Evolutionary conservation across 768 basidiomycete species (phyloP).

Genomic region (Plicaturopsis crispa): DNA sequence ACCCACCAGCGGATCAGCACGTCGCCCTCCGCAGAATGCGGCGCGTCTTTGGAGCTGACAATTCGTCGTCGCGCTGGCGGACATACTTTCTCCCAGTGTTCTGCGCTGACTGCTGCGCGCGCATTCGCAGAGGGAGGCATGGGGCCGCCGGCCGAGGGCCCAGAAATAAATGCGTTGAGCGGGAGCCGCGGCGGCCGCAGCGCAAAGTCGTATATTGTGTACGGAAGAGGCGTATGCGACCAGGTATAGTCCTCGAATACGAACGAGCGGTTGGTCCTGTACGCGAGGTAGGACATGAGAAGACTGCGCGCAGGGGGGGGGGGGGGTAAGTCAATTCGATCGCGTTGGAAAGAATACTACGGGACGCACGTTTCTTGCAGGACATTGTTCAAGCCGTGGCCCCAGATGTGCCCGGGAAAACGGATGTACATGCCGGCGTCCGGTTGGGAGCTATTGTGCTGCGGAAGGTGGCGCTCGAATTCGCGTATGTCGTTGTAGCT

Average conservation of each 20-base stretch:
- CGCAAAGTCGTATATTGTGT: slow-evolving; percentile 46
- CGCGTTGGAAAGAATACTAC: neutral
- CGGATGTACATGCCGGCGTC: slow-evolving; percentile 28
- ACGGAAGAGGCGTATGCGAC: slow-evolving; percentile 46
- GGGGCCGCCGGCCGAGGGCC: slow-evolving; percentile 46
- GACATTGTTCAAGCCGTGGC: slow-evolving; percentile 54
- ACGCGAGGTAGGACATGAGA: slow-evolving; percentile 45
- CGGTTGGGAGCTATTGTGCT: slow-evolving; percentile 23
- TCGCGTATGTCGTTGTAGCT: slow-evolving; percentile 26
- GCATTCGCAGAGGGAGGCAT: slow-evolving; percentile 9
- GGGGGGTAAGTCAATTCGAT: neutral
- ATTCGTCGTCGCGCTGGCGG: slow-evolving; percentile 24
- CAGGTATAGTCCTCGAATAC: slow-evolving; percentile 61
- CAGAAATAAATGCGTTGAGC: slow-evolving; percentile 49
- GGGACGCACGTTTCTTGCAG: slow-evolving; percentile 51
- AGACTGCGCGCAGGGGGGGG: slow-evolving; percentile 29
- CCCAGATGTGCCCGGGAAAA: slow-evolving; percentile 52
- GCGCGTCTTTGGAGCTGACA: slow-evolving; percentile 27
- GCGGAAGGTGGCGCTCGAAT: slow-evolving; percentile 29
- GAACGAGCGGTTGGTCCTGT: slow-evolving; percentile 40
- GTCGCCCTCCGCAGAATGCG: slow-evolving; percentile 29
- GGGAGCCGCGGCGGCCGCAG: slow-evolving; percentile 47
- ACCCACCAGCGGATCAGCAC: slow-evolving; percentile 46
- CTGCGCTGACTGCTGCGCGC: slow-evolving; percentile 31
- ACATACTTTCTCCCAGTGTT: slow-evolving; percentile 44